Evolutionary conservation across 148 eudicot genomes (phyloP), one percentile per base, ranked within the genome.

Genomic region (Polygonum aviculare): DNA sequence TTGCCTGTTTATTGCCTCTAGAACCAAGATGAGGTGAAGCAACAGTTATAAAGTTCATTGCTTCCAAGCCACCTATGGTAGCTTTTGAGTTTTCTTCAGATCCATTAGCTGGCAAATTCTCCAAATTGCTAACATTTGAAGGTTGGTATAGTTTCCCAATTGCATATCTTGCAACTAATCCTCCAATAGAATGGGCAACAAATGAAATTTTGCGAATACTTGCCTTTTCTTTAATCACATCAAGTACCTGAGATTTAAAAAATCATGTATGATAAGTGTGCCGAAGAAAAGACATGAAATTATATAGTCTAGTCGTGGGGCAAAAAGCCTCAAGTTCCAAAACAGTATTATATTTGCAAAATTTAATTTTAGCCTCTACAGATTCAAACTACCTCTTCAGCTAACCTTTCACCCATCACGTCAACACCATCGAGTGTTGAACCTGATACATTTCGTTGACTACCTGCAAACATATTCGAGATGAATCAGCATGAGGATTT

Each of bases 1-100:
- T 33, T 86, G 86, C 98, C 93, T 96, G 99, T 73, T 90, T 88
- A 79, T 93, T 85, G 74, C 99, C 99, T 83, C 97, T 87, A 60
- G 99, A 96, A 79, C 99, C 98, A 83, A 96, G 99, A 91, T 96
- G 99, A 77, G 99, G 99, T 72, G 98, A 86, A 54, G 99, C 99
- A 84, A 91, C 93, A 19, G 94, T 91, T 65, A 96, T 84, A 69
- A 96, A 91, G 81, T 96, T 96, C 75, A 96, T 72, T 69, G 99
- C 90, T 80, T 88, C 88, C 81, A 96, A 85, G 85, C 91, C 97
- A 76, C 88, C 90, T 45, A 93, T 96, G 21, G 91, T 91, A 75
- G 85, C 98, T 78, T 84, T 86, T 45, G 78, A 77, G 77, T 79
- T 85, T 62, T 82, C 85, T 73, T 70, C 71, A 75, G 78, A 79